Evolutionary conservation across 2,329 filamentous ascomycete genomes (phyloP).

Genomic region (Thelonectria discophora): DNA sequence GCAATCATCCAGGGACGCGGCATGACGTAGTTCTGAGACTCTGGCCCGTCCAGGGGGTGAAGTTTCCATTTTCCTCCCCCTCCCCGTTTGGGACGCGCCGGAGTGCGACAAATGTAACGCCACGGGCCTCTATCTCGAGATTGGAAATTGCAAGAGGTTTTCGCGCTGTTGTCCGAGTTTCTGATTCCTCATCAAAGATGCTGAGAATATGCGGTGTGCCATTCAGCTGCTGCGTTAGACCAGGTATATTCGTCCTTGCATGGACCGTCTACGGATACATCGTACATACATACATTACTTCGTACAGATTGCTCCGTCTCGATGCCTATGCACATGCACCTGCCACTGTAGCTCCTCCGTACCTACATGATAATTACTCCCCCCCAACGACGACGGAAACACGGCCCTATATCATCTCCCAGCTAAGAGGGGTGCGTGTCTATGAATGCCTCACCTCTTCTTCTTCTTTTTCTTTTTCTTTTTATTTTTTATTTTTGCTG

Average conservation of each 20-base stretch:
- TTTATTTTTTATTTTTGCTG: too few relatives aligned
- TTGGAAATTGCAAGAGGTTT: neutral
- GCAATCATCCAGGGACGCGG: conserved; percentile 1
- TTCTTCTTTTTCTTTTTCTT: too few relatives aligned
- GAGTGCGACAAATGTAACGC: conserved; percentile 10
- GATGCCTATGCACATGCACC: too few relatives aligned
- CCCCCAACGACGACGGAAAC: neutral
- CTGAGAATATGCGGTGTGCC: neutral
- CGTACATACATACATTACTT: neutral
- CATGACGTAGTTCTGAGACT: neutral
- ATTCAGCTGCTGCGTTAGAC: neutral
- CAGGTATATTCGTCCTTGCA: neutral
- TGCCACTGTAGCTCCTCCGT: neutral
- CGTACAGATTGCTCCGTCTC: too few relatives aligned
- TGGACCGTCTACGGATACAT: neutral
- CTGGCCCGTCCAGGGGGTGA: neutral
- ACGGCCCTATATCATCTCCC: neutral
- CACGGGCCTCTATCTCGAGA: neutral
- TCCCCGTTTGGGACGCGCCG: neutral
- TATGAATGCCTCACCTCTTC: conserved; percentile 1
- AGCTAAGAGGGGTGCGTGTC: neutral
- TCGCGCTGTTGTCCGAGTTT: too few relatives aligned
- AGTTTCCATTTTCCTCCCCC: too few relatives aligned
- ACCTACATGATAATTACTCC: neutral
- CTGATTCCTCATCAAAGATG: neutral